These are phyloP conservation scores for Trametes pubescens DNA, from an alignment of 1,284 basidiomycete genomes.

Conservation along the genomic window DNA sequence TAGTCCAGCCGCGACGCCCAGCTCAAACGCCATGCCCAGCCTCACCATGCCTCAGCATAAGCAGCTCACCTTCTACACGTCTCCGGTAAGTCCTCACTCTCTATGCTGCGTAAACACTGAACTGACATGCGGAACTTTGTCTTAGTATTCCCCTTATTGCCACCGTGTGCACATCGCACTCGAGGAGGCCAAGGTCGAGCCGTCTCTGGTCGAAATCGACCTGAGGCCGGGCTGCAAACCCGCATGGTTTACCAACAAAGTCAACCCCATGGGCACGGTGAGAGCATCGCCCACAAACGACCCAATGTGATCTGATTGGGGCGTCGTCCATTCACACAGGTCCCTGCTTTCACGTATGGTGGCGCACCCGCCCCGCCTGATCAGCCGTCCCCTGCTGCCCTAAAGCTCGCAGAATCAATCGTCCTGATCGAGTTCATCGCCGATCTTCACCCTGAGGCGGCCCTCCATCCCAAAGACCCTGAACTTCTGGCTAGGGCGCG, in stretches of 20 bases:
- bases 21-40: not conserved
- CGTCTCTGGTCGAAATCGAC: slow-evolving; percentile 37
- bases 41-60: slow-evolving; percentile 17
- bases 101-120: too few relatives aligned
- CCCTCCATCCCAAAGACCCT: slow-evolving; percentile 60
- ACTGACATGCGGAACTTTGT: not conserved
- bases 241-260: slow-evolving; percentile 43
- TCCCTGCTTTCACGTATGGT: slow-evolving; percentile 67
- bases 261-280: slow-evolving; percentile 50
- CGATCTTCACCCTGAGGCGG: slow-evolving; percentile 55
- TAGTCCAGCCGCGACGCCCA: not conserved
- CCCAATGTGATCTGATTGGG: slow-evolving; percentile 7
- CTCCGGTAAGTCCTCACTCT: slow-evolving; percentile 15
- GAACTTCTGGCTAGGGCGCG: slow-evolving; percentile 61
- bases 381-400: slow-evolving; percentile 61
- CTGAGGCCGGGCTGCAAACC: slow-evolving; percentile 47
- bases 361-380: slow-evolving; percentile 59
- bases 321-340: slow-evolving; percentile 28
- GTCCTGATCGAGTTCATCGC: slow-evolving; percentile 70
- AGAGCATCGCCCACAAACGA: slow-evolving; percentile 5
- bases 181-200: slow-evolving; percentile 36
- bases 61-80: slow-evolving; percentile 32
- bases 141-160: slow-evolving; percentile 30
- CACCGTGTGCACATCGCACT: slow-evolving; percentile 34
- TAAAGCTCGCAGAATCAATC: slow-evolving; percentile 67